Conservation (phyloP, 2,329 filamentous ascomycete species). For the Diaporthe citri region DNA sequence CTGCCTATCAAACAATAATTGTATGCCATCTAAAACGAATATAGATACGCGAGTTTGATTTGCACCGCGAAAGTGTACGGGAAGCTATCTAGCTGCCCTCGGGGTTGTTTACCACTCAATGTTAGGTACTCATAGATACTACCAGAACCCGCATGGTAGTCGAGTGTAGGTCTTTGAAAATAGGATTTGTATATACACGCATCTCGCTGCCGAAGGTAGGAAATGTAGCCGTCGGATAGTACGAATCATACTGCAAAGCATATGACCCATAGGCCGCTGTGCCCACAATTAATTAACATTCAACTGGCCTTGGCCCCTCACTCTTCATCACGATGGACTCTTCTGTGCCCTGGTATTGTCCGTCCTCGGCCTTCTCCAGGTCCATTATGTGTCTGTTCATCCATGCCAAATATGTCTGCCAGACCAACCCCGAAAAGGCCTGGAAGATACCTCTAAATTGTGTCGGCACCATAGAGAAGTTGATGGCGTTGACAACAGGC, state of each 20-base stretch:
- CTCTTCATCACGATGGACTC: not conserved
- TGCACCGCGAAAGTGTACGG: too few relatives aligned
- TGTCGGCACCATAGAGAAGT: not conserved
- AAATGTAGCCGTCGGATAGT: not conserved
- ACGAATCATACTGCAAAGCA: not conserved
- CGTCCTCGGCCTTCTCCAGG: not conserved
- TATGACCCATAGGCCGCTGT: not conserved
- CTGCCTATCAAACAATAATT: not conserved
- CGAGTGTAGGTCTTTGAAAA: not conserved
- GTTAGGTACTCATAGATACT: too few relatives aligned
- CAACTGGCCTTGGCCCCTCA: not conserved
- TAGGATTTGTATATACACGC: not conserved
- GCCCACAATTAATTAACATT: not conserved
- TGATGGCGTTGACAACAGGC: conserved; percentile 3
- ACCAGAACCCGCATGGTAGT: too few relatives aligned
- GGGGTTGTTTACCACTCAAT: not conserved
- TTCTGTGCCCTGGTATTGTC: not conserved
- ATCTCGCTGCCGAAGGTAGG: not conserved
- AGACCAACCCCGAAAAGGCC: not conserved
- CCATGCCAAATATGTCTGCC: conserved; percentile 10
- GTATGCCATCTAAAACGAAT: not conserved
- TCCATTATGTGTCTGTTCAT: not conserved
- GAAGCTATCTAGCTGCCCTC: not conserved
- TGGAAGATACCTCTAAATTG: not conserved
- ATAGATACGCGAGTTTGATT: not conserved